phyloP scores from a whole-genome alignment of 2,329 filamentous ascomycete genomes.

The Chrysoporthe puriensis region DNA sequence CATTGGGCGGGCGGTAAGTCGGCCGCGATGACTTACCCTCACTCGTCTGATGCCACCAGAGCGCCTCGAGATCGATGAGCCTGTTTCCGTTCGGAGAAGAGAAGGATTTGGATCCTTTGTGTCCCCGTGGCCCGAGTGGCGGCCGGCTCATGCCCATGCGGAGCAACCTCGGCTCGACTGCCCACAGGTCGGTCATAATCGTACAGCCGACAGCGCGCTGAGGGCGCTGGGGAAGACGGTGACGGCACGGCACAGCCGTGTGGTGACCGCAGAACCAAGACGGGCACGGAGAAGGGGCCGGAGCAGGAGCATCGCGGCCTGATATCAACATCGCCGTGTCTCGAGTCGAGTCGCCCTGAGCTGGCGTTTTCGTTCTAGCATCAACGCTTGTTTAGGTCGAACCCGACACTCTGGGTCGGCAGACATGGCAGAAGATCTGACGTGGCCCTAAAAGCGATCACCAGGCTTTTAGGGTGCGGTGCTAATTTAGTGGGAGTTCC shows the following conservation, averaged over 20 bases:
- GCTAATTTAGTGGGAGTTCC: slow-evolving; percentile 30
- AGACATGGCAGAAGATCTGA: slow-evolving; percentile 40
- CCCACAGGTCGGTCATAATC: not conserved
- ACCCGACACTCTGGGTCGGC: slow-evolving; percentile 44
- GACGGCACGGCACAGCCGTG: not conserved
- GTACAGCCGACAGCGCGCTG: not conserved
- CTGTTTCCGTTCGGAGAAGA: not conserved
- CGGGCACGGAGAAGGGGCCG: not conserved
- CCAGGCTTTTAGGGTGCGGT: slow-evolving; percentile 26
- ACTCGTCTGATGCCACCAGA: slow-evolving; percentile 8
- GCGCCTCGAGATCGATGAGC: not conserved
- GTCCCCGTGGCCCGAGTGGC: not conserved
- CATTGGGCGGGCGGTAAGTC: not conserved
- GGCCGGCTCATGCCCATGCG: not conserved
- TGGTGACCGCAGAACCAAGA: slow-evolving; percentile 10
- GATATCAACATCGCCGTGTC: not conserved
- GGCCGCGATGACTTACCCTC: not conserved
- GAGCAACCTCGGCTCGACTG: slow-evolving; percentile 13
- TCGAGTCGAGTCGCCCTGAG: not conserved
- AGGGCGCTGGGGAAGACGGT: not conserved
- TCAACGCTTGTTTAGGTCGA: slow-evolving; percentile 43
- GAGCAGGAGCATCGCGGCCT: not conserved
- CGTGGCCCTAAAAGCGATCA: slow-evolving; percentile 37
- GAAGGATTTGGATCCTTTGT: not conserved
- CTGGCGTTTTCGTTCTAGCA: slow-evolving; percentile 26